Percentiles rank a stretch among this genome's conserved stretches.
Conservation (phyloP, 2,329 filamentous ascomycete genomes). For the Microcyclospora pomicola region DNA sequence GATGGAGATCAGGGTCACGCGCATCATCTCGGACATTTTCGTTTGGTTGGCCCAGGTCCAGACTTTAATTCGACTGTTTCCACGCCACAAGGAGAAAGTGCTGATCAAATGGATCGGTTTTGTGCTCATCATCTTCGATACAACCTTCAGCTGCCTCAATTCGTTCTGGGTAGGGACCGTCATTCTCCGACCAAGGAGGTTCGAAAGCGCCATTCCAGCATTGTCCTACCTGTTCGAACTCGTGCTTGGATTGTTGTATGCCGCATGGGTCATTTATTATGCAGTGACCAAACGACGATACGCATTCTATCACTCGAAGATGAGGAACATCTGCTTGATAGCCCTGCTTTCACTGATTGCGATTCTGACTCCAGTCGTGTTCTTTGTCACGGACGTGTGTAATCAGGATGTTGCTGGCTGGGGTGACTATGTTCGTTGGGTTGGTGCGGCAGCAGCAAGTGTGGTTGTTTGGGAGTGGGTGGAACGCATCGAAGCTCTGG, state of each 20-base stretch:
- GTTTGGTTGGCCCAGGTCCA: slow-evolving; percentile 96
- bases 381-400: slow-evolving; percentile 83
- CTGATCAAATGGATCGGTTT: slow-evolving; percentile 99
- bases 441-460: slow-evolving; percentile 84
- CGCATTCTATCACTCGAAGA: slow-evolving; percentile 78
- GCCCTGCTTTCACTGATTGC: slow-evolving; percentile 64
- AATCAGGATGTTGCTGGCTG: slow-evolving; percentile 76
- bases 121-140: slow-evolving; percentile 77
- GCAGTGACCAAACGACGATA: slow-evolving; percentile 82
- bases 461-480: slow-evolving; percentile 99
- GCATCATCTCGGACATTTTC: slow-evolving; percentile 89
- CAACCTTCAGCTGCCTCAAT: slow-evolving; percentile 82
- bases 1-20: slow-evolving; percentile 74
- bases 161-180: slow-evolving; percentile 55
- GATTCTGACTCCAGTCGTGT: slow-evolving; percentile 80
- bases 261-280: slow-evolving; percentile 89
- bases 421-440: slow-evolving; percentile 93
- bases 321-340: slow-evolving; percentile 77
- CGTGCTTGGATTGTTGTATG: slow-evolving; percentile 73
- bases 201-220: slow-evolving; percentile 80
- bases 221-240: slow-evolving; percentile 84
- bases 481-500: slow-evolving; percentile 80
- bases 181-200: slow-evolving; percentile 51
- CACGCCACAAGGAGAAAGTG: slow-evolving; percentile 90
- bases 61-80: slow-evolving; percentile 88